These are phyloP conservation scores for Cucumis melo DNA, from an alignment of 306 rosid species.

Conservation along the genomic window DNA sequence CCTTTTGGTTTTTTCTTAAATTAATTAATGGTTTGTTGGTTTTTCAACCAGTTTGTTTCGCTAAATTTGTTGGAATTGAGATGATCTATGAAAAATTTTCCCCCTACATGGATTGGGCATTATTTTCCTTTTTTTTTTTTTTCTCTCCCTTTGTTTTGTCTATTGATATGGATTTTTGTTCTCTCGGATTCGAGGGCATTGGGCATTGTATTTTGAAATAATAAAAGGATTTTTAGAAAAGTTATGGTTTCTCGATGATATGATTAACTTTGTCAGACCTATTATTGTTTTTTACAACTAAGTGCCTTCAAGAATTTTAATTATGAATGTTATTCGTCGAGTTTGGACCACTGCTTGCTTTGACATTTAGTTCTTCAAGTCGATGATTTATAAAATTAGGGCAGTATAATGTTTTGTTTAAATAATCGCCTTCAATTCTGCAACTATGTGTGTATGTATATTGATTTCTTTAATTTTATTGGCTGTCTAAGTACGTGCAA, in stretches of 20 bases:
- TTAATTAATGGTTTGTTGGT: neutral
- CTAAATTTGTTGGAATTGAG: neutral
- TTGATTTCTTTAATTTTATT: neutral
- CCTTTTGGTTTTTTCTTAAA: neutral
- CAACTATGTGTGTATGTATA: neutral
- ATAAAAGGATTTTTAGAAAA: neutral
- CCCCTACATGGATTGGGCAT: neutral
- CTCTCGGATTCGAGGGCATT: neutral
- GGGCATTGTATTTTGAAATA: neutral
- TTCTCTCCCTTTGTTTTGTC: neutral
- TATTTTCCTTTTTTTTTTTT: neutral
- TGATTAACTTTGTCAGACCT: neutral
- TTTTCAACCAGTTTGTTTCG: neutral
- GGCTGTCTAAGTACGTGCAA: neutral
- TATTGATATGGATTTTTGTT: neutral
- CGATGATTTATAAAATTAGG: neutral
- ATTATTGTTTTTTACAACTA: neutral
- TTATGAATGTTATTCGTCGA: neutral
- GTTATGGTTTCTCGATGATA: neutral
- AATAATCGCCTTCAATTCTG: neutral
- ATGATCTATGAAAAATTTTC: neutral
- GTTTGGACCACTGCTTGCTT: neutral
- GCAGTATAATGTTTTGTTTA: neutral
- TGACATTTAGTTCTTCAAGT: neutral
- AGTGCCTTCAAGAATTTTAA: neutral